phyloP scores from a whole-genome alignment of 2,329 filamentous ascomycete species.

The Karstenula rhodostoma region DNA sequence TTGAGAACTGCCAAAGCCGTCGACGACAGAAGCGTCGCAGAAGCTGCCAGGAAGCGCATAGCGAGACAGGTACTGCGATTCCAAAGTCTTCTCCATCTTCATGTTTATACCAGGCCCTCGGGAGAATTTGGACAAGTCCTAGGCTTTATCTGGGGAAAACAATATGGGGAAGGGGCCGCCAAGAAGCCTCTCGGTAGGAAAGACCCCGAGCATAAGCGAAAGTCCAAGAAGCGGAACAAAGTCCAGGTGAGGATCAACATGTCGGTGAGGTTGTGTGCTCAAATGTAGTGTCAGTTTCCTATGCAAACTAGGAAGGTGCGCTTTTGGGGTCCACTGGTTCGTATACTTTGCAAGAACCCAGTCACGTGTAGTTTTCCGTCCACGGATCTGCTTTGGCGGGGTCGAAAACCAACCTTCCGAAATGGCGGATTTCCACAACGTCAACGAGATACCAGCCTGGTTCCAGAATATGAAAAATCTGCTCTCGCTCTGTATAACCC shows the following conservation, averaged over 20 bases:
- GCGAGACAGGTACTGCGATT: background rate
- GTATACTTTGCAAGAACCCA: background rate
- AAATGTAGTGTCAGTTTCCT: background rate
- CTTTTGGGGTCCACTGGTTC: background rate
- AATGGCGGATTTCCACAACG: constrained; percentile 2
- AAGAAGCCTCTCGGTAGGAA: constrained; percentile 2
- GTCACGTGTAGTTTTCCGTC: background rate
- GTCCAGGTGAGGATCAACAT: background rate
- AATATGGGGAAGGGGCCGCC: background rate
- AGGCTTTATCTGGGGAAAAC: background rate
- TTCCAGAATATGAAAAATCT: constrained; percentile 14
- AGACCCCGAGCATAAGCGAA: background rate
- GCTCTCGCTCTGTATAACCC: too few relatives aligned
- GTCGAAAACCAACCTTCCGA: background rate
- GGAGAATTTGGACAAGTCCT: background rate
- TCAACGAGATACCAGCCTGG: constrained; percentile 5
- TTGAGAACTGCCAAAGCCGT: background rate
- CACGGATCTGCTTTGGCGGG: too few relatives aligned
- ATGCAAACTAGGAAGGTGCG: background rate
- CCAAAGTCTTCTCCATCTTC: background rate
- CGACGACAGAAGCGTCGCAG: background rate
- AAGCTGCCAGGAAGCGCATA: background rate
- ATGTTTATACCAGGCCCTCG: constrained; percentile 2
- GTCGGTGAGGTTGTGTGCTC: background rate
- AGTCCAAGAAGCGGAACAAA: background rate